Evolutionary conservation across 2,329 filamentous ascomycete genomes (phyloP).

Genomic region (Colletotrichum sojae): DNA sequence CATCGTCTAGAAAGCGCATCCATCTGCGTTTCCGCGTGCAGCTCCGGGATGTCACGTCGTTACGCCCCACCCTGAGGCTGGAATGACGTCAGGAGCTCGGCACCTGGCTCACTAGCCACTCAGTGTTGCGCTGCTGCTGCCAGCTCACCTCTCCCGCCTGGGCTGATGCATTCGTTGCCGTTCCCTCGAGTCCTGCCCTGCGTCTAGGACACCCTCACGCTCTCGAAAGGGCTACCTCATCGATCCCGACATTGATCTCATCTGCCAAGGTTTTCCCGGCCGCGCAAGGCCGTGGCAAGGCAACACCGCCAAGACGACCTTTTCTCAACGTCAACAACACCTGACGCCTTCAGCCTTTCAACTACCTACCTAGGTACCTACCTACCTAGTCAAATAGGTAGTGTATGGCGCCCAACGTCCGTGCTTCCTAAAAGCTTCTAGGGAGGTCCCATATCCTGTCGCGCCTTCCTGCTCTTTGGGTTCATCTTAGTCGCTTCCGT

Average conservation of each 20-base stretch:
- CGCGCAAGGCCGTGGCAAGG: constrained; percentile 1
- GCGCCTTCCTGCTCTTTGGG: no score
- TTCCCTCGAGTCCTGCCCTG: background rate
- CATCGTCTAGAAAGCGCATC: constrained; percentile 31
- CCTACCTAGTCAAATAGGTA: no score
- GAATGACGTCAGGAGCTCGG: constrained; percentile 33
- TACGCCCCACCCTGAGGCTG: constrained; percentile 19
- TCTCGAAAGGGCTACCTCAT: constrained; percentile 14
- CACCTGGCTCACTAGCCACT: background rate
- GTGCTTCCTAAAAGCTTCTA: background rate
- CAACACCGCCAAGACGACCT: constrained; percentile 18
- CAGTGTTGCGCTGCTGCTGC: no score
- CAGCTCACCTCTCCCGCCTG: background rate
- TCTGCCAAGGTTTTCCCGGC: constrained; percentile 19
- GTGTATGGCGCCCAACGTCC: constrained; percentile 1
- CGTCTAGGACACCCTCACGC: background rate
- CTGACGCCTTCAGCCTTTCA: constrained; percentile 4
- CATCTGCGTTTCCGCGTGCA: constrained; percentile 13
- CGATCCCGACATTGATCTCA: constrained; percentile 15
- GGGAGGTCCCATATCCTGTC: no score
- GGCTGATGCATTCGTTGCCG: background rate
- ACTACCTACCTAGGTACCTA: no score
- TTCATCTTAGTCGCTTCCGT: no score
- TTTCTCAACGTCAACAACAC: constrained; percentile 24
- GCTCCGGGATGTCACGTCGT: constrained; percentile 22